Base-by-base conservation (phyloP, 768 basidiomycete genomes). In the Kwoniella dendrophila region DNA sequence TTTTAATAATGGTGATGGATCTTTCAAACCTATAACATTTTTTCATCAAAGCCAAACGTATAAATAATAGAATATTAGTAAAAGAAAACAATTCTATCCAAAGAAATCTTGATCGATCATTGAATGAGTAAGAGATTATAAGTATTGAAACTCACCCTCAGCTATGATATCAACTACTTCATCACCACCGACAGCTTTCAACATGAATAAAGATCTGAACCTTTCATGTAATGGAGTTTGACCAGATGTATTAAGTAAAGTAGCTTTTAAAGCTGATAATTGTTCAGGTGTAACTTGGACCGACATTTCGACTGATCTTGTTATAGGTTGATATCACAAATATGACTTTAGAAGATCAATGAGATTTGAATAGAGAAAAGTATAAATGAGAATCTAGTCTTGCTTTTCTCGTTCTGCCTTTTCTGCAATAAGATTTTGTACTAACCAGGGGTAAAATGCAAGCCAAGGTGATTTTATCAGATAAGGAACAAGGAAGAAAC, bases 181-280 rank as follows among this genome's bases (percentile, higher is more conserved):
- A 68, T 89, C 84, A 57, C 91, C 87, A 16, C 78, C 81, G 44
- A 96, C 80, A 0, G 90, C 85, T 78, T 95, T 97, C 53, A 99
- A 82, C 11, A 94, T 89, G 77, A 99, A 99, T 7, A 99, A 82
- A 0, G 94, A 88, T 29, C 95, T 82, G 74, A 96, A 99, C 56
- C 95, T 82, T 70, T 87, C 87, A 72, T 94, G 92, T 16, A 99
- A 84, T 0, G 90, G 85, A 1, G 88, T 85, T 56, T 84, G 82
- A 59, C 88, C 87, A 0, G 86, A 82, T 33, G 78, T 82, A 78
- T 96, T 95, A 79, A 96, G 87, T 53, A 97, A 85, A 27, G 84
- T 84, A 20, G 85, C 83, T 74, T 90, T 85, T 70, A 99, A 87
- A 14, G 83, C 81, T 56, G 80, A 73, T 72, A 95, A 86, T 67